Conservation (phyloP, 805 yeast species). For the Kuraishia piskuri region DNA sequence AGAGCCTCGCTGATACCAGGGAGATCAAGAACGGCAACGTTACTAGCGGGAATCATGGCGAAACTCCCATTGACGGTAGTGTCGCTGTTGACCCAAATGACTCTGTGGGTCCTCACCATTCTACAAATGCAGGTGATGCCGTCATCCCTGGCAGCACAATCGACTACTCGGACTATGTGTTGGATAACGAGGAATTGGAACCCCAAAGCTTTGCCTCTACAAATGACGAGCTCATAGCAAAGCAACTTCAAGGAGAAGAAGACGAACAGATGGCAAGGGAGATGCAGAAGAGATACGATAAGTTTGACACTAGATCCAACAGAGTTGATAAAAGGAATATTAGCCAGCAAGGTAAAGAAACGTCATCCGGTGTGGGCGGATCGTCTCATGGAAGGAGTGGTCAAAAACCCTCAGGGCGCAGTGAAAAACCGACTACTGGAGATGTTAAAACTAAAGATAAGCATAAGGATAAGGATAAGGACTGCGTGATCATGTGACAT, state of each 20-base stretch:
- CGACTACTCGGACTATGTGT: slow-evolving; percentile 10
- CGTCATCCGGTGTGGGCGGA: no score
- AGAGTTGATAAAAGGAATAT: no score
- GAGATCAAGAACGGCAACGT: not conserved
- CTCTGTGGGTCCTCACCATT: not conserved
- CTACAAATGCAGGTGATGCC: slow-evolving; percentile 1
- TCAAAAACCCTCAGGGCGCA: not conserved
- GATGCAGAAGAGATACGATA: slow-evolving; percentile 16
- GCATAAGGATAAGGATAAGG: not conserved
- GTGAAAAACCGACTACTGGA: not conserved
- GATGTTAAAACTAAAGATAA: not conserved
- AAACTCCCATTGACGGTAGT: not conserved
- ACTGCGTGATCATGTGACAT: not conserved
- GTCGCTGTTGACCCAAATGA: not conserved
- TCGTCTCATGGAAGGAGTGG: no score
- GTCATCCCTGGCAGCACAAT: slow-evolving; percentile 4
- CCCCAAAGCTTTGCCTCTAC: slow-evolving; percentile 4
- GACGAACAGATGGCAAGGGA: slow-evolving; percentile 20
- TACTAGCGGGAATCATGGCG: slow-evolving; percentile 1
- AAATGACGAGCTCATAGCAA: slow-evolving; percentile 12
- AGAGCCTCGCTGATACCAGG: not conserved
- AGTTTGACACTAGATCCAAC: slow-evolving; percentile 4
- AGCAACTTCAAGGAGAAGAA: slow-evolving; percentile 22
- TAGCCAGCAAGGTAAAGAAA: no score
- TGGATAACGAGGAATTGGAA: slow-evolving; percentile 18